Evolutionary conservation across 306 rosid species (phyloP), one percentile per base, ranked within the genome.

Genomic region (Medicago arabica): DNA sequence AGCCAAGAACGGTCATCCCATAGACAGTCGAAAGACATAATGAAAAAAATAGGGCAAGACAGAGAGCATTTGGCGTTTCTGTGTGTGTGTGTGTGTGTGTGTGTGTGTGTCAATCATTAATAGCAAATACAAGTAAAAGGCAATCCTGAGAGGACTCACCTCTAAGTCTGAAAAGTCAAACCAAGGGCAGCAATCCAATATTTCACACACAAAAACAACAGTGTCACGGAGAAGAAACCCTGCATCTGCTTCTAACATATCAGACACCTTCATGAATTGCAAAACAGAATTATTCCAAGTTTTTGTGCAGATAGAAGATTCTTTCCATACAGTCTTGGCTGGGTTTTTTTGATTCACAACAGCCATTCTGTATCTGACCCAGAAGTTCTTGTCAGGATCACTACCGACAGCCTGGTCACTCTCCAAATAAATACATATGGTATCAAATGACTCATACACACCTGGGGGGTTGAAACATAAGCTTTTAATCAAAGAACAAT

Each of bases 141-240:
- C 67, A 67, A 41, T 51, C 83, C 23, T 31, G 38, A 19, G 79
- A 74, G 84, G 74, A 84, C 97, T 73, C 61, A 90, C 99, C 97
- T 96, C 99, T 54, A 96, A 88, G 80, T 96, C 99, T 40, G 99
- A 92, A 87, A 96, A 96, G 83, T 96, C 99, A 87, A 96, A 96
- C 99, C 99, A 96, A 55, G 99, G 99, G 85, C 98, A 92, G 88
- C 96, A 96, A 82, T 96, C 99, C 88, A 96, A 87, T 79, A 96
- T 96, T 83, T 96, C 99, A 81, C 99, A 96, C 10, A 96, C 91
- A 83, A 96, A 96, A 86, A 96, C 90, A 84, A 96, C 98, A 7
- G 98, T 86, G 80, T 96, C 98, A 64, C 96, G 93, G 65, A 89
- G 89, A 75, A 96, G 99, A 85, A 92, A 96, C 75, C 98, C 99